These are phyloP conservation scores for Wickerhamiella galacta DNA, from an alignment of 805 yeast species.

Conservation along the genomic window DNA sequence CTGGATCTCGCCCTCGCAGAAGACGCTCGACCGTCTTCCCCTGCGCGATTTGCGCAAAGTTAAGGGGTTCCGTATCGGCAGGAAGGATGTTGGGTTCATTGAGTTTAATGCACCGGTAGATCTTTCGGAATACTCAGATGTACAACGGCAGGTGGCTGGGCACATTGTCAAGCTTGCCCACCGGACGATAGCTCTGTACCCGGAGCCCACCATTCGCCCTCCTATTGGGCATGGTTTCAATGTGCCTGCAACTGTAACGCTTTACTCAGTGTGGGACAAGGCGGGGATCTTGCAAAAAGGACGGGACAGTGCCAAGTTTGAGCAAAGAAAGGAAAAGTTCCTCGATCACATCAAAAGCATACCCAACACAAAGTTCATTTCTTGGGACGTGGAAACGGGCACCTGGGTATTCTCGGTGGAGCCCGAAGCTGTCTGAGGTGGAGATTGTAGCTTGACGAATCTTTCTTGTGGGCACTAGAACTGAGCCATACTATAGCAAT, in stretches of 20 bases:
- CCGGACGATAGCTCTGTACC: conserved; percentile 53
- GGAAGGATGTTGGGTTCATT: conserved; percentile 58
- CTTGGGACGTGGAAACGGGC: conserved; percentile 56
- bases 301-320: conserved; percentile 57
- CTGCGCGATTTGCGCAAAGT: conserved; percentile 50
- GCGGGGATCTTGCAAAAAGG: conserved; percentile 59
- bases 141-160: conserved; percentile 45
- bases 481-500: no score
- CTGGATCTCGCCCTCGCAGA: conserved; percentile 68
- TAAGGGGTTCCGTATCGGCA: conserved; percentile 55
- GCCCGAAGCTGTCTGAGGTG: conserved; percentile 8
- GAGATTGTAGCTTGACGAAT: no score
- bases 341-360: conserved; percentile 38
- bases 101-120: conserved; percentile 74
- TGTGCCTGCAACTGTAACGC: conserved; percentile 50
- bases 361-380: conserved; percentile 45
- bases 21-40: conserved; percentile 41
- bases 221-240: conserved; percentile 70
- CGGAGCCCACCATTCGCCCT: conserved; percentile 46
- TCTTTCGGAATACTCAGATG: conserved; percentile 44
- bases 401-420: conserved; percentile 25
- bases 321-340: conserved; percentile 40
- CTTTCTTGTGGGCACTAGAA: no score
- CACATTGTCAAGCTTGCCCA: conserved; percentile 43
- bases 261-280: conserved; percentile 71